A percentile compares a stretch with the other conserved stretches of the same genome.
These are phyloP conservation scores for Metschnikowia peoriensis DNA, from an alignment of 805 yeast genomes.

Conservation along the genomic window DNA sequence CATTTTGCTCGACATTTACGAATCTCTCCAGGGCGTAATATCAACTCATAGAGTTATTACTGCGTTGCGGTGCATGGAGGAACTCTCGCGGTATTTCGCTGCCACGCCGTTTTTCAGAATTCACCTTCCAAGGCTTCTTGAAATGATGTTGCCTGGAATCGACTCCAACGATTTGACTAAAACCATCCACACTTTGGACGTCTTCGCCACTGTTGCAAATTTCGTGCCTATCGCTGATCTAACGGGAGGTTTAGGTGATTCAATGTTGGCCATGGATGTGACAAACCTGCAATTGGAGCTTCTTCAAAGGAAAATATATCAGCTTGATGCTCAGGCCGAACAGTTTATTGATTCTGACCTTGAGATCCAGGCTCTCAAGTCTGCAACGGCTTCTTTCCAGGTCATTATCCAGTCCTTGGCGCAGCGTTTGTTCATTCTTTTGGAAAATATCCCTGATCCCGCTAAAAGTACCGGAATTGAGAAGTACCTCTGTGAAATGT, in stretches of 20 bases:
- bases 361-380: slow-evolving; percentile 58
- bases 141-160: slow-evolving; percentile 72
- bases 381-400: slow-evolving; percentile 71
- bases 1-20: slow-evolving; percentile 71
- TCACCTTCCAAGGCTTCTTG: slow-evolving; percentile 73
- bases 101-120: slow-evolving; percentile 62
- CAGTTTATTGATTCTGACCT: slow-evolving; percentile 43
- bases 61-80: slow-evolving; percentile 66
- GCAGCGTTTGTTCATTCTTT: slow-evolving; percentile 56
- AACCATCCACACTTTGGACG: slow-evolving; percentile 64
- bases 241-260: slow-evolving; percentile 42
- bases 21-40: slow-evolving; percentile 63
- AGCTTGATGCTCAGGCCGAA: slow-evolving; percentile 10
- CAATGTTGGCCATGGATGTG: slow-evolving; percentile 46
- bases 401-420: slow-evolving; percentile 56
- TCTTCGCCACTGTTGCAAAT: slow-evolving; percentile 67
- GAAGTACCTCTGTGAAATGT: slow-evolving; percentile 35
- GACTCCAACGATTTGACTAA: slow-evolving; percentile 84
- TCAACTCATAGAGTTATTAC: slow-evolving; percentile 78
- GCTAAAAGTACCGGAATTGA: slow-evolving; percentile 52
- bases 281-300: slow-evolving; percentile 62
- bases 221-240: slow-evolving; percentile 72
- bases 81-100: slow-evolving; percentile 66
- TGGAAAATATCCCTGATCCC: slow-evolving; percentile 69
- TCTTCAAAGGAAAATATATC: slow-evolving; percentile 45